Conservation (phyloP, 805 yeast genomes). For the Ogataea ganodermae region DNA sequence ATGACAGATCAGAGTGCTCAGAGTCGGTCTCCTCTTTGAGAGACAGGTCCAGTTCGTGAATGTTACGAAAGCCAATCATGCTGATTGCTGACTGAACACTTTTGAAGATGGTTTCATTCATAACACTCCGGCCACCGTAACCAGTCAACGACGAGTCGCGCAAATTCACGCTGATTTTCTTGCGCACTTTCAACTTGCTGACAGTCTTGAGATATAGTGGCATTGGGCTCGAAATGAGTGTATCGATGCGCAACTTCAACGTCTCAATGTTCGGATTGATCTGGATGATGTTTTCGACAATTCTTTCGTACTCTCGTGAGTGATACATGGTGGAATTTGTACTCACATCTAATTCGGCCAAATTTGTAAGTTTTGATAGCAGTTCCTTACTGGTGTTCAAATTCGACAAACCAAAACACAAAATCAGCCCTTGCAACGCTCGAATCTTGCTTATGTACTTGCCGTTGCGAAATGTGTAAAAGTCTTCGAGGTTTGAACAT, state of each 20-base stretch:
- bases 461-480: conserved; percentile 15
- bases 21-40: conserved; percentile 18
- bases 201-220: conserved; percentile 20
- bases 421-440: conserved; percentile 17
- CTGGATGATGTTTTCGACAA: conserved; percentile 18
- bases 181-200: conserved; percentile 18
- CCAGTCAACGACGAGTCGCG: conserved; percentile 16
- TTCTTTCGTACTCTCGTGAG: conserved; percentile 21
- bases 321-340: conserved; percentile 25
- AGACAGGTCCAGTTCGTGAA: conserved; percentile 20
- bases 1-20: conserved; percentile 12
- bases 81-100: conserved; percentile 17
- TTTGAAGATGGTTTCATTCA: conserved; percentile 12
- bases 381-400: conserved; percentile 21
- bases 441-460: conserved; percentile 17
- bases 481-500: conserved; percentile 20
- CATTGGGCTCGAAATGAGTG: conserved; percentile 20
- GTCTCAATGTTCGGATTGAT: conserved; percentile 19
- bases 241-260: conserved; percentile 18
- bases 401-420: conserved; percentile 22
- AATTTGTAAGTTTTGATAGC: conserved; percentile 12
- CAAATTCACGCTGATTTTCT: conserved; percentile 20
- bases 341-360: conserved; percentile 20
- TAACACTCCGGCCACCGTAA: neutral
- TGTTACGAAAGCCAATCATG: conserved; percentile 16